Conservation (phyloP, 768 basidiomycete species). For the Mycena chlorophos region DNA sequence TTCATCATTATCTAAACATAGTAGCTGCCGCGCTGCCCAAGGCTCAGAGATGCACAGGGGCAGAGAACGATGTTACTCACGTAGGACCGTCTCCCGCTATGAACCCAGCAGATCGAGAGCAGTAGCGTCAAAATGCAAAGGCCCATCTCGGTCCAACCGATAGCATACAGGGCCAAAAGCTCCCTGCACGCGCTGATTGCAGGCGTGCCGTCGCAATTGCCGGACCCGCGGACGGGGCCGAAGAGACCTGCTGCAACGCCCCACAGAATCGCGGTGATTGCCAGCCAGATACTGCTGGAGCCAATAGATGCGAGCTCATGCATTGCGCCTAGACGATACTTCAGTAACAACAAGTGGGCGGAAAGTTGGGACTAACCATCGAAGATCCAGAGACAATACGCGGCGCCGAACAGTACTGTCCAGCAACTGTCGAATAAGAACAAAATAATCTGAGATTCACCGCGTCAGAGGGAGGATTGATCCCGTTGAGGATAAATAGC, state of each 20-base stretch:
- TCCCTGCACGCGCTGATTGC: slow-evolving; percentile 44
- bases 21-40: slow-evolving; percentile 17
- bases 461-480: not conserved
- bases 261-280: slow-evolving; percentile 52
- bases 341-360: not conserved
- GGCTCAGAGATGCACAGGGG: not conserved
- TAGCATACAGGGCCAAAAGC: slow-evolving; percentile 47
- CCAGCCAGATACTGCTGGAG: slow-evolving; percentile 52
- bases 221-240: slow-evolving; percentile 39
- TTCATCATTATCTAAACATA: slow-evolving; percentile 16
- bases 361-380: slow-evolving; percentile 31
- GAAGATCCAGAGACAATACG: slow-evolving; percentile 52
- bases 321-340: slow-evolving; percentile 27
- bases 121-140: slow-evolving; percentile 46
- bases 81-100: slow-evolving; percentile 37
- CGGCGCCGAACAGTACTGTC: slow-evolving; percentile 51
- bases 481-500: slow-evolving; percentile 14
- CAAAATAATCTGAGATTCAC: slow-evolving; percentile 32
- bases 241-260: slow-evolving; percentile 49
- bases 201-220: slow-evolving; percentile 41
- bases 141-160: slow-evolving; percentile 56
- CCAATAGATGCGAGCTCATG: slow-evolving; percentile 53
- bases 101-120: slow-evolving; percentile 50
- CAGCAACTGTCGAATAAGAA: slow-evolving; percentile 47
- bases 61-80: slow-evolving; percentile 21